Evolutionary conservation across 192 early-diverging fungal species (phyloP).

Genomic region (Podila epigama): DNA sequence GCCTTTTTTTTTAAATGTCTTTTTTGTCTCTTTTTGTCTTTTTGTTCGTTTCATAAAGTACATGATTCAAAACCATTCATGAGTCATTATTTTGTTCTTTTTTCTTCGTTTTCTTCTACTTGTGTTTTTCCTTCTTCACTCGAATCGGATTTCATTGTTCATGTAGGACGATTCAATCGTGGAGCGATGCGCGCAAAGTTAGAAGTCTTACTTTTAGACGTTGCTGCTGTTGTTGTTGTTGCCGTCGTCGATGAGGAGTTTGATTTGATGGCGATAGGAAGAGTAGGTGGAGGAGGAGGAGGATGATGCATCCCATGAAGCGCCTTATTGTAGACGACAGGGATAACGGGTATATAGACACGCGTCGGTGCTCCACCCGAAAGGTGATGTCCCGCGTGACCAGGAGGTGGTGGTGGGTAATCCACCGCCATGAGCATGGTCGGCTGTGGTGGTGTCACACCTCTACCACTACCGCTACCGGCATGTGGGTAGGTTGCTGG

Average conservation of each 20-base stretch:
- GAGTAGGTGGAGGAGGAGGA: background rate
- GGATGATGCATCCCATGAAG: background rate
- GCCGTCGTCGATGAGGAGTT: no score
- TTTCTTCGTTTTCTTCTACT: background rate
- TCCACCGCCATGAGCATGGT: slow-evolving; percentile 47
- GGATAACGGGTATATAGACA: slow-evolving; percentile 44
- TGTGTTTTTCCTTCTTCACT: background rate
- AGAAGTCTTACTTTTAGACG: slow-evolving; percentile 5
- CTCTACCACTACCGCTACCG: no score
- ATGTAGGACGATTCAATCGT: slow-evolving; percentile 13
- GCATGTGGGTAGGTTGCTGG: slow-evolving; percentile 16
- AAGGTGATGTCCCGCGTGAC: background rate
- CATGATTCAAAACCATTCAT: background rate
- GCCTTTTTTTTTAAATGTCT: background rate
- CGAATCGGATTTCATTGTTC: background rate
- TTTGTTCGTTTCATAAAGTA: background rate
- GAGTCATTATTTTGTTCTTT: background rate
- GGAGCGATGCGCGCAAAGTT: slow-evolving; percentile 36
- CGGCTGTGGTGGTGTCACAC: slow-evolving; percentile 15
- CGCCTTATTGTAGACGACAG: slow-evolving; percentile 46
- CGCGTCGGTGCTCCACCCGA: background rate
- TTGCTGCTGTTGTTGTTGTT: background rate
- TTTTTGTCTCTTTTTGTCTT: background rate
- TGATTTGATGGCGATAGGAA: no score
- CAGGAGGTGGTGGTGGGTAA: slow-evolving; percentile 8